phyloP scores from a whole-genome alignment of 257 asterid genomes.

The Nicotiana tabacum region DNA sequence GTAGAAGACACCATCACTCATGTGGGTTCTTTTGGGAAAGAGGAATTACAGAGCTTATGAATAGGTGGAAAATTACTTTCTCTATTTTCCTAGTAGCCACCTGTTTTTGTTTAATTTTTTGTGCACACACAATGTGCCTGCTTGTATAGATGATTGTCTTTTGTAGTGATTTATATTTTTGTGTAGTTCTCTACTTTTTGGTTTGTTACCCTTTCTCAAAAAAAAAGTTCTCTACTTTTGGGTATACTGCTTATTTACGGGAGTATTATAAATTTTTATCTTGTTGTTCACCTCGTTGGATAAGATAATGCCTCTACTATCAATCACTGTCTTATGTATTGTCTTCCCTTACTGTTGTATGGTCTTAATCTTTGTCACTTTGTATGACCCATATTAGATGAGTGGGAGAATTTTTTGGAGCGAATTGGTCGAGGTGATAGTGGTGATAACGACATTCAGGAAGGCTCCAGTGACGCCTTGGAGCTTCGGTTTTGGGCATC shows the following conservation, averaged over 20 bases:
- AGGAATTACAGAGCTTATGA: neutral
- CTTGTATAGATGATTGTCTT: neutral
- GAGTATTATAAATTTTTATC: neutral
- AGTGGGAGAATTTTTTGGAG: slow-evolving; percentile 95
- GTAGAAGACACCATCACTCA: neutral
- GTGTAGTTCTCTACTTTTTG: neutral
- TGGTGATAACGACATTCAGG: slow-evolving; percentile 79
- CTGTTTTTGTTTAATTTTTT: neutral
- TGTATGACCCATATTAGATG: slow-evolving; percentile 42
- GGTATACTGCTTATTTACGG: neutral
- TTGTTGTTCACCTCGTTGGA: neutral
- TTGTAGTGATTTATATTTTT: neutral
- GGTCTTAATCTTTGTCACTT: neutral
- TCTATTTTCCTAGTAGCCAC: neutral
- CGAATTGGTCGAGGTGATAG: slow-evolving; percentile 68
- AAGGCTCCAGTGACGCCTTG: slow-evolving; percentile 59
- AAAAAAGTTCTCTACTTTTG: neutral
- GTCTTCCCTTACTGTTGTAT: neutral
- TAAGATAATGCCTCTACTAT: neutral
- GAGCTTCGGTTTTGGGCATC: slow-evolving; percentile 99
- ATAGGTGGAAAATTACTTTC: neutral
- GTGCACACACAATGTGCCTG: neutral
- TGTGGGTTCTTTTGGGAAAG: neutral
- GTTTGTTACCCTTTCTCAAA: too few relatives aligned
- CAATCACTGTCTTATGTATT: neutral